Base-by-base conservation (phyloP, 495 filamentous ascomycete genomes). In the Podospora bellae-mahoneyi region DNA sequence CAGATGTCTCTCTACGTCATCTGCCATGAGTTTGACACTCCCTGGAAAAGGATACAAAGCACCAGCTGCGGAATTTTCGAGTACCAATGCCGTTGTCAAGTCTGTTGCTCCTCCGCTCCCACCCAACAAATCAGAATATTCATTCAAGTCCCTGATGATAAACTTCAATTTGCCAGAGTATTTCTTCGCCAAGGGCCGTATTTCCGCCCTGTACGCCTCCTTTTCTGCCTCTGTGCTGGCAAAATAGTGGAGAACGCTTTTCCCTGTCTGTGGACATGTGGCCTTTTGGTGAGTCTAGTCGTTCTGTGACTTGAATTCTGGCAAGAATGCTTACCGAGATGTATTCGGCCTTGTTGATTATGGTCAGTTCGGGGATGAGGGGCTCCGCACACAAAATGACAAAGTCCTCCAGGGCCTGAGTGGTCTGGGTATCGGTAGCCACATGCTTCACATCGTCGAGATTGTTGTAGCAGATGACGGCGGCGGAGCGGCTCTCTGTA, bases 221-320 rank as follows among this genome's bases (percentile, higher is more conserved):
- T 69, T 72, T 23, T 76, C 69, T 5, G 54, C 61, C 0, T 71
- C 65, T 6, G 62, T 64, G 1, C 30, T 18, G 2, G 72, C 68
- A 65, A 81, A 79, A 64, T 76, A 77, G 65, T 80, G 77, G 26
- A 76, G 65, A 5, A 79, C 67, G n/a, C 72, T 74, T 70, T 79
- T 81, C 1, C 74, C 73, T 13, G 66, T 58, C 79, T 81, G 30
- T 63, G 2, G 18, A 0, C 32, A 26, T 44, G 2, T 57, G 5
- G 34, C 32, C 16, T 18, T n/a, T 1, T 34, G 2, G 16, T 9
- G 26, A n/a, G 3, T 61, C 64, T 59, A 30, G 44, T 5, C 16
- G 26, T 16, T 16, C 56, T 13, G 9, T 54, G 16, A 18, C 48
- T 10, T 30, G 18, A 9, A 62, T 16, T 16, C 19, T 59, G 63